Base-by-base conservation (phyloP, 495 filamentous ascomycete species). In the Tetracladium setigerum region DNA sequence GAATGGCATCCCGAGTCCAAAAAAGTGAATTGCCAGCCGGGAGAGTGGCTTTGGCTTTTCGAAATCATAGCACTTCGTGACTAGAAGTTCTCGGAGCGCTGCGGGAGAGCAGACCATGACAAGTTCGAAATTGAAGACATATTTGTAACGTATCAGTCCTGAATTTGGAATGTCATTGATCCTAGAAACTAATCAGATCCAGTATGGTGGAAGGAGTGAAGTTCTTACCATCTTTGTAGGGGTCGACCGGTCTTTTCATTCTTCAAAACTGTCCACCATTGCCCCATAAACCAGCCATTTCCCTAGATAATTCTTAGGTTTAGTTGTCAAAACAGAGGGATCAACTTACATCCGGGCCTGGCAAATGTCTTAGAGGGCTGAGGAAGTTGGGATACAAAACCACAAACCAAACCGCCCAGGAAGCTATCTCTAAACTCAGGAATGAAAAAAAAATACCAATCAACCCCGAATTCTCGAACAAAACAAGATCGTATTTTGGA, bases 61-160 rank as follows among this genome's bases (percentile, higher is more conserved):
- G 53, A 90, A 96, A 18, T 86, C 79, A 58, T 95, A 95, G 46
- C 68, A 81, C 50, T 84, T 86, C 32, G 77, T 81, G 12, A 77
- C 71, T 0, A 86, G 63, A 6, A 87, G 65, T 47, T 91, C 86
- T 2, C 72, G 68, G 10, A 89, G 62, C 0, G 73, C 73, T 54
- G 86, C 82, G 4, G 86, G 74, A 7, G 64, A 73, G 0, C 78
- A 82, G 15, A 83, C 48, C 1, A 90, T 53, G 2, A 95, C 54
- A 30, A 85, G 71, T 53, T 94, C 85, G 6, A 66, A 39, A 57
- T 92, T 91, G 48, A 83, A 78, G 6, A 81, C 41, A 14, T 72
- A 73, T 4, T 75, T 68, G 60, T 92, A 89, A 33, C 81, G 76
- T 40, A 96, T 85, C 10, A 95, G 58, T 11, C 90, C 90, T 62